Conservation (phyloP, 1,284 basidiomycete genomes). For the Mrakiaceae sp. region DNA sequence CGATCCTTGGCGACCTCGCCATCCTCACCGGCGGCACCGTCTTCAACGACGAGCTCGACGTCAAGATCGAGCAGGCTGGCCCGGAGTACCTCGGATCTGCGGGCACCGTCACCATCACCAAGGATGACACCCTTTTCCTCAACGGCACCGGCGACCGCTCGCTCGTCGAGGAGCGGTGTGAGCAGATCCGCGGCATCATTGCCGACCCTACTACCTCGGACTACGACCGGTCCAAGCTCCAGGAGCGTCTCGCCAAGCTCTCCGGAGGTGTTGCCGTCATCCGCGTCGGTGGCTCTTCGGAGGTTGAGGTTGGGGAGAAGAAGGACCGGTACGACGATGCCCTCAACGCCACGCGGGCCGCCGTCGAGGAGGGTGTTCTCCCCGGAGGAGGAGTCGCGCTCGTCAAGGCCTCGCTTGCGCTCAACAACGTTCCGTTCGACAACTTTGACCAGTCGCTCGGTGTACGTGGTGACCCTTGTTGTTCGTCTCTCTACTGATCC, state of each 20-base stretch:
- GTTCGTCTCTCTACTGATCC: neutral
- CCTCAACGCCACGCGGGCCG: constrained; percentile 90
- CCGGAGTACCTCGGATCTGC: constrained; percentile 83
- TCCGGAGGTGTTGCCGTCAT: constrained; percentile 95
- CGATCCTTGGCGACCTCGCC: constrained; percentile 88
- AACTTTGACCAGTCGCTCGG: constrained; percentile 99
- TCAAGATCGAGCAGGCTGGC: constrained; percentile 89
- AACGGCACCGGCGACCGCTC: constrained; percentile 86
- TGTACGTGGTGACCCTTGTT: constrained; percentile 36
- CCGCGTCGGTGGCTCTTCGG: constrained; percentile 86
- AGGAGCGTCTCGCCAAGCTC: constrained; percentile 93
- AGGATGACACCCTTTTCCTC: constrained; percentile 95
- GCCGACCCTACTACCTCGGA: constrained; percentile 77
- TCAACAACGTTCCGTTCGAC: constrained; percentile 63
- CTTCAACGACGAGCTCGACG: constrained; percentile 95
- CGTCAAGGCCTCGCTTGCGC: constrained; percentile 74
- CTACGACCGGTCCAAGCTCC: constrained; percentile 89
- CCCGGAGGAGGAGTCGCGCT: constrained; percentile 60
- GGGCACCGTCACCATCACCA: constrained; percentile 87
- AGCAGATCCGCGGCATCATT: constrained; percentile 83
- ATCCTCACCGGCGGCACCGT: constrained; percentile 96
- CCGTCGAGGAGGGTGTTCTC: constrained; percentile 95
- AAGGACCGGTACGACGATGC: constrained; percentile 99
- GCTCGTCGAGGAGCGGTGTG: constrained; percentile 75
- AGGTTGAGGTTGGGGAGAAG: constrained; percentile 98